A percentile compares a stretch with the other conserved stretches of the same genome.
Conservation (phyloP, 75 land plant species). For the Sequoia sempervirens region DNA sequence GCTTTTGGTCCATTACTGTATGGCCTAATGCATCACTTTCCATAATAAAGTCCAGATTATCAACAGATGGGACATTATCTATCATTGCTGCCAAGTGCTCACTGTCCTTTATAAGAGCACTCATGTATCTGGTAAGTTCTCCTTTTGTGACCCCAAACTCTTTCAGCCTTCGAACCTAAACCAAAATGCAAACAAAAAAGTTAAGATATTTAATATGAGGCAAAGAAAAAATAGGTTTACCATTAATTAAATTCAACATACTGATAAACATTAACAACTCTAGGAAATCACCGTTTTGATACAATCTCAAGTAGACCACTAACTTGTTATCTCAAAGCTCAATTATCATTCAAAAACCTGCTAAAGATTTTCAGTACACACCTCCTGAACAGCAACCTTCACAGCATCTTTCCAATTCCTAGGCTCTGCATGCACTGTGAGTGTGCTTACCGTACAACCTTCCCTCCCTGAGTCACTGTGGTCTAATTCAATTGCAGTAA, state of each 20-base stretch:
- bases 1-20: constrained; percentile 91
- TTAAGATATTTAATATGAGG: neutral
- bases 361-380: constrained; percentile 15
- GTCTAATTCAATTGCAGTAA: constrained; percentile 89
- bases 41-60: constrained; percentile 92
- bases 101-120: constrained; percentile 88
- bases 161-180: constrained; percentile 90
- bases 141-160: constrained; percentile 96
- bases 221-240: neutral
- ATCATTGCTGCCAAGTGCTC: constrained; percentile 97
- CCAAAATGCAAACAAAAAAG: constrained; percentile 5
- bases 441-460: constrained; percentile 96
- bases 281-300: neutral
- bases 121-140: constrained; percentile 86
- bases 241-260: neutral
- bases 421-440: constrained; percentile 90
- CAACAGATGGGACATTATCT: constrained; percentile 92
- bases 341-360: constrained; percentile 2
- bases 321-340: neutral
- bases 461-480: constrained; percentile 99
- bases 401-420: constrained; percentile 85
- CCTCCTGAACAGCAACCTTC: constrained; percentile 96
- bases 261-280: neutral
- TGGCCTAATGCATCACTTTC: constrained; percentile 98
- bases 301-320: neutral